phyloP scores from a whole-genome alignment of 2,329 filamentous ascomycete species.

The Colletotrichum sp. region DNA sequence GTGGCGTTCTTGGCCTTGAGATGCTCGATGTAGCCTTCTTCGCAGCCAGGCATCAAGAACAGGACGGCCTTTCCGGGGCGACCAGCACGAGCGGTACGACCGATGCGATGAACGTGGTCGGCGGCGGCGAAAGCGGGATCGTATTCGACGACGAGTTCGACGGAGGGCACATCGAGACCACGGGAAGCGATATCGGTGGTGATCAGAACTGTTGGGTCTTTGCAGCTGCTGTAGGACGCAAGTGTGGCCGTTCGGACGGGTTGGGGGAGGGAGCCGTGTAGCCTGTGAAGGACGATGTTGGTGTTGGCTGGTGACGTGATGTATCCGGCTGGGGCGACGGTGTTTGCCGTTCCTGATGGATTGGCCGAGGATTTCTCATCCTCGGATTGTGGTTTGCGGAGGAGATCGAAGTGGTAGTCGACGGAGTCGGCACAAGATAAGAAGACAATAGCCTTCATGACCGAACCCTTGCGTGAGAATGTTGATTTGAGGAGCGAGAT shows the following conservation, averaged over 20 bases:
- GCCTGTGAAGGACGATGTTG: conserved; percentile 76
- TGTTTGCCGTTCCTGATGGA: conserved; percentile 50
- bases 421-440: conserved; percentile 97
- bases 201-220: conserved; percentile 80
- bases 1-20: conserved; percentile 55
- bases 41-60: conserved; percentile 88
- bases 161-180: conserved; percentile 92
- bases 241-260: conserved; percentile 87
- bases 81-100: conserved; percentile 91
- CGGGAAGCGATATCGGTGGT: conserved; percentile 96
- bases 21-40: conserved; percentile 87
- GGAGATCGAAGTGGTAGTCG: conserved; percentile 91
- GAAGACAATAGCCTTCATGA: conserved; percentile 97
- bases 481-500: conserved; percentile 83
- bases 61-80: conserved; percentile 85
- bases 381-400: conserved; percentile 51
- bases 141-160: conserved; percentile 95
- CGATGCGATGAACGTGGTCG: conserved; percentile 93
- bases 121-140: conserved; percentile 93
- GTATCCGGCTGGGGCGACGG: conserved; percentile 71
- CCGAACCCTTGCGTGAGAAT: conserved; percentile 85
- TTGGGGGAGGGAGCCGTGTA: conserved; percentile 92
- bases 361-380: conserved; percentile 20
- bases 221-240: conserved; percentile 75
- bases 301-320: conserved; percentile 79